These are phyloP conservation scores for Zea mays DNA, from an alignment of 176 grass and related monocot genomes.

Conservation along the genomic window DNA sequence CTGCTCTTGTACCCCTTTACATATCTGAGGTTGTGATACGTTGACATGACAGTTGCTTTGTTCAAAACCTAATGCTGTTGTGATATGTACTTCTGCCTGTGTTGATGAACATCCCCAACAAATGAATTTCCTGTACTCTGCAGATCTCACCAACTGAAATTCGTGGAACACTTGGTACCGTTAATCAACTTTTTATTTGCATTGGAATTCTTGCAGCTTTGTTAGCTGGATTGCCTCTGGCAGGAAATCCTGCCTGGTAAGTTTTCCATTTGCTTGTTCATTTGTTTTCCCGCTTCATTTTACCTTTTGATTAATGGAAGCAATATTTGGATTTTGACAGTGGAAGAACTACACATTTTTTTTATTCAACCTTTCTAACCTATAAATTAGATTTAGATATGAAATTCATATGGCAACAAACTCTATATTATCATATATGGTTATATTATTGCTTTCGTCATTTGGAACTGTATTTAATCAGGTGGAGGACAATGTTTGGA, in stretches of 20 bases:
- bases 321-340: background rate
- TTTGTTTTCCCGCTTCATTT: slow-evolving; percentile 1
- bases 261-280: slow-evolving; percentile 35
- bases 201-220: slow-evolving; percentile 96
- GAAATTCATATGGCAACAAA: background rate
- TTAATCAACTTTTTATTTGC: slow-evolving; percentile 98
- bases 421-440: background rate
- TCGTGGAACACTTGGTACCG: slow-evolving; percentile 90
- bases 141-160: slow-evolving; percentile 99
- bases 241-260: slow-evolving; percentile 84
- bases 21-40: slow-evolving; percentile 82
- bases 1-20: slow-evolving; percentile 97
- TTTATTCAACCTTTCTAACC: slow-evolving; percentile 8
- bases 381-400: slow-evolving; percentile 10
- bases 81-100: slow-evolving; percentile 28
- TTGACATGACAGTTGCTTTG: slow-evolving; percentile 37
- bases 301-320: slow-evolving; percentile 1
- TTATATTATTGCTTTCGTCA: slow-evolving; percentile 11
- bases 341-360: background rate
- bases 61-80: slow-evolving; percentile 34
- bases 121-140: slow-evolving; percentile 8
- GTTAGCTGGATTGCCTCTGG: slow-evolving; percentile 88
- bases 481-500: slow-evolving; percentile 98
- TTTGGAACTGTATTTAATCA: slow-evolving; percentile 44
- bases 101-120: background rate